Evolutionary conservation across 1,284 basidiomycete species (phyloP), one percentile per base, ranked within the genome.

Genomic region (Leucoagaricus sp.): DNA sequence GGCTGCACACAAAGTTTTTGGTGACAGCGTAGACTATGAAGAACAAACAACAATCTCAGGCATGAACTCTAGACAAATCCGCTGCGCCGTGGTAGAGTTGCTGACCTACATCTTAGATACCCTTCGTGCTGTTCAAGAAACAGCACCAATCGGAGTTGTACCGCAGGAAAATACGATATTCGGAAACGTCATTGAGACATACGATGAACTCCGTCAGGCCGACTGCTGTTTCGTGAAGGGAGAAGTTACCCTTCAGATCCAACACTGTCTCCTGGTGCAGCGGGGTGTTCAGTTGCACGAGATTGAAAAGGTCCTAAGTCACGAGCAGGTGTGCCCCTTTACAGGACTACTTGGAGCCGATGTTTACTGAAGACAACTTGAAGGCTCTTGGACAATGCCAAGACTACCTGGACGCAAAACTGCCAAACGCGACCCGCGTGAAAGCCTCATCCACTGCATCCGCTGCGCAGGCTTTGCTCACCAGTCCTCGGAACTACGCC

Each of bases 331-430:
- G 53, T 52, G 73, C 65, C 9, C 7, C 12, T 15, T 44, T 26
- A 17, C 33, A 46, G 7, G 4, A 7, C 31, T 41, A 8, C 21
- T 10, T 26, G 7, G 6, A 26, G 21, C 15, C n/a, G 9, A 26
- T 31, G 31, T 25, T 29, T 4, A 19, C 17, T 44, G 23, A 21
- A 38, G 15, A 34, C 25, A 40, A 48, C 40, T 60, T 52, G 50
- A 41, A 92, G 89, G 89, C 89, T 13, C 69, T 92, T 21, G 89
- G 89, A n/a, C 89, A 92, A 69, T 92, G 89, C 67, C 75, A 73
- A 23, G 70, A 65, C 10, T 92, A 86, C 69, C 67, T 92, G 17
- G 65, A 72, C 23, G 63, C 69, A 49, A 66, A 82, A 49, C 67
- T 92, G 13, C 85, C 89, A 0, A 61, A 64, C 12, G 86, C 80